Evolutionary conservation across 1,284 basidiomycete species (phyloP).

Genomic region (Cutaneotrichosporon spelunceum): DNA sequence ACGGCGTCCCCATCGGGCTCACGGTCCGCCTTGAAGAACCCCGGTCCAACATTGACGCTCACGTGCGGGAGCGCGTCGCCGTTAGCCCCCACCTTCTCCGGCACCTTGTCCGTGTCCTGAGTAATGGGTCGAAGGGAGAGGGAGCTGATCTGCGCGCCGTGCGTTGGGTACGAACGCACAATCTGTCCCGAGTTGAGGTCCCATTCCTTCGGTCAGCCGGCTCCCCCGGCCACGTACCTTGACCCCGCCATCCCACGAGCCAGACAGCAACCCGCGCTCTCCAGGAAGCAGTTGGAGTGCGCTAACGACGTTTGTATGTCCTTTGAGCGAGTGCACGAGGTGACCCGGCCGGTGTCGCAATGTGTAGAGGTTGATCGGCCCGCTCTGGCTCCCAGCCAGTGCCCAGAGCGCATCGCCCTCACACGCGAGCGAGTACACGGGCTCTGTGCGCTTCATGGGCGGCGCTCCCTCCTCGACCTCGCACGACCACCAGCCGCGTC

Average conservation of each 20-base stretch:
- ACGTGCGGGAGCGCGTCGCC: conserved; percentile 24
- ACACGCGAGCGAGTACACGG: conserved; percentile 81
- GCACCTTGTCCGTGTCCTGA: not conserved
- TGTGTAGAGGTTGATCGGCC: conserved; percentile 85
- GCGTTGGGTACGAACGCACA: conserved; percentile 72
- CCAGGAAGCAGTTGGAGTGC: conserved; percentile 72
- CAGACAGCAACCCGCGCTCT: conserved; percentile 82
- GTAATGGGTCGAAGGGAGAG: conserved; percentile 68
- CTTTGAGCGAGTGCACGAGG: conserved; percentile 68
- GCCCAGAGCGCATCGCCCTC: conserved; percentile 89
- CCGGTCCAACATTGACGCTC: conserved; percentile 34
- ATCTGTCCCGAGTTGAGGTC: conserved; percentile 88
- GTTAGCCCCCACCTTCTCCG: conserved; percentile 5
- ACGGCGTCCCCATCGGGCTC: conserved; percentile 12
- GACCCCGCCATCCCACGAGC: conserved; percentile 90
- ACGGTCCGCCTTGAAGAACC: conserved; percentile 35
- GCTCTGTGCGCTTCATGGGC: conserved; percentile 53
- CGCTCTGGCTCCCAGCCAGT: conserved; percentile 77
- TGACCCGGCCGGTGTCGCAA: conserved; percentile 87
- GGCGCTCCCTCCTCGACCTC: conserved; percentile 44
- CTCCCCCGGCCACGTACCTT: conserved; percentile 59
- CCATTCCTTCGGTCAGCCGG: conserved; percentile 70
- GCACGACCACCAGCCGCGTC: conserved; percentile 77
- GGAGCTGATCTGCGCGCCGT: conserved; percentile 81
- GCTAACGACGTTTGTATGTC: conserved; percentile 77